Evolutionary conservation across 2,329 filamentous ascomycete species (phyloP).

Genomic region (Xylariaceae sp.): DNA sequence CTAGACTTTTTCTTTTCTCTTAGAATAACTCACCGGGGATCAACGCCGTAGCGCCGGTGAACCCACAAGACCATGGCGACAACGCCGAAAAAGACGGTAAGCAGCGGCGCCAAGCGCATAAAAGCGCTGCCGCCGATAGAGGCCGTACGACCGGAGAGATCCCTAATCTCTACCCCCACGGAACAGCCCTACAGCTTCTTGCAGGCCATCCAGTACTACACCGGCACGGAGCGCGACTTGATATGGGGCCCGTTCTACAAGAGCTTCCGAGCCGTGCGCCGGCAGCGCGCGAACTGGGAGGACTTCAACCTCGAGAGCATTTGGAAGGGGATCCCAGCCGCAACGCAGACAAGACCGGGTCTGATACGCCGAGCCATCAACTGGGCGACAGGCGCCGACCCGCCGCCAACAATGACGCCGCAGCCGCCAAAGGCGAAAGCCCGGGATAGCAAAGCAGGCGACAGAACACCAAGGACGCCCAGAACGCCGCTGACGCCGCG

Average conservation of each 20-base stretch:
- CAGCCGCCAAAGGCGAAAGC: not conserved
- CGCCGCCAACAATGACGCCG: slow-evolving; percentile 6
- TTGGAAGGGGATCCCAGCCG: slow-evolving; percentile 13
- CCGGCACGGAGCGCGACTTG: slow-evolving; percentile 13
- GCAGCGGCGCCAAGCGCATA: too few species aligned
- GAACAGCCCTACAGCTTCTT: not conserved
- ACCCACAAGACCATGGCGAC: not conserved
- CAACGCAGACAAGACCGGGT: slow-evolving; percentile 13
- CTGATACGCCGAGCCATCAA: slow-evolving; percentile 1
- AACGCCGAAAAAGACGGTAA: too few species aligned
- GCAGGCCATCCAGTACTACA: slow-evolving; percentile 1
- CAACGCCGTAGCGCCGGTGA: not conserved
- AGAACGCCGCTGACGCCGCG: not conserved
- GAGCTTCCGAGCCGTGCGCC: slow-evolving; percentile 10
- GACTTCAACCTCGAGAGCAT: slow-evolving; percentile 10
- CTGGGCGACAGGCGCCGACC: not conserved
- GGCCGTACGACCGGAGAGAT: not conserved
- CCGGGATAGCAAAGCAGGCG: not conserved
- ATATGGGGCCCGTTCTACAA: slow-evolving; percentile 21
- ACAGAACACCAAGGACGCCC: slow-evolving; percentile 17
- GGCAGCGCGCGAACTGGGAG: not conserved
- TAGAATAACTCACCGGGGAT: not conserved
- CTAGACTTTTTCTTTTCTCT: not conserved
- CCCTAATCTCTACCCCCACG: not conserved
- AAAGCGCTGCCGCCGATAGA: slow-evolving; percentile 9